A percentile compares a stretch with the other conserved stretches of the same genome.
Conservation (phyloP, 257 asterid species). For the Solanum chaucha region DNA sequence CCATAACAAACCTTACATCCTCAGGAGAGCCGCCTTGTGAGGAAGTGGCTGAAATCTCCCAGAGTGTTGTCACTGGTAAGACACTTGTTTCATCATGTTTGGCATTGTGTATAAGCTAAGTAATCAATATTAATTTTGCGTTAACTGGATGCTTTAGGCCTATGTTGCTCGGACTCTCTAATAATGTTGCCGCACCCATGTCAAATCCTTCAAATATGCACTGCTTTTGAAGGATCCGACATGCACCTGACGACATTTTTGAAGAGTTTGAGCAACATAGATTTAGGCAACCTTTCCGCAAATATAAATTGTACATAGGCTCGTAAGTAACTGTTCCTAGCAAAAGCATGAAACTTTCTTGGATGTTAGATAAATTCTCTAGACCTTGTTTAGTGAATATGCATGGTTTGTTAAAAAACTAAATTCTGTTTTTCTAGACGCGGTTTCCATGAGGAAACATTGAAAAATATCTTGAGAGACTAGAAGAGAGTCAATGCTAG, state of each 20-base stretch:
- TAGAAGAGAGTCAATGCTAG: neutral
- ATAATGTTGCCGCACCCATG: neutral
- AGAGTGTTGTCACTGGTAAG: conserved; percentile 27
- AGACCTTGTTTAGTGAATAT: neutral
- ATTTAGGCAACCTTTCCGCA: neutral
- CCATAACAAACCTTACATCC: conserved; percentile 5
- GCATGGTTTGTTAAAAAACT: neutral
- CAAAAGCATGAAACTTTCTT: neutral
- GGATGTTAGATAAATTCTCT: neutral
- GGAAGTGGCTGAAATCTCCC: conserved; percentile 13
- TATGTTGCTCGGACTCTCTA: neutral
- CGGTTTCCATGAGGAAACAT: neutral
- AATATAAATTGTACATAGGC: neutral
- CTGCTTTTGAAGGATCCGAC: neutral
- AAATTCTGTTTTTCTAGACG: neutral
- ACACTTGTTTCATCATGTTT: neutral
- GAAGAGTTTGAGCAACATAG: neutral
- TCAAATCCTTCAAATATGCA: neutral
- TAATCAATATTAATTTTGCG: neutral
- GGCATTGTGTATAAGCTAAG: neutral
- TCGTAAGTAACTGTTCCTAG: neutral
- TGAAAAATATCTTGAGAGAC: neutral
- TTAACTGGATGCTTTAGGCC: neutral
- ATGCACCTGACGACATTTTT: neutral
- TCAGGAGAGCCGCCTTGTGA: conserved; percentile 6